phyloP scores from a whole-genome alignment of 2,329 filamentous ascomycete genomes.

The Ceratocystis papillata region DNA sequence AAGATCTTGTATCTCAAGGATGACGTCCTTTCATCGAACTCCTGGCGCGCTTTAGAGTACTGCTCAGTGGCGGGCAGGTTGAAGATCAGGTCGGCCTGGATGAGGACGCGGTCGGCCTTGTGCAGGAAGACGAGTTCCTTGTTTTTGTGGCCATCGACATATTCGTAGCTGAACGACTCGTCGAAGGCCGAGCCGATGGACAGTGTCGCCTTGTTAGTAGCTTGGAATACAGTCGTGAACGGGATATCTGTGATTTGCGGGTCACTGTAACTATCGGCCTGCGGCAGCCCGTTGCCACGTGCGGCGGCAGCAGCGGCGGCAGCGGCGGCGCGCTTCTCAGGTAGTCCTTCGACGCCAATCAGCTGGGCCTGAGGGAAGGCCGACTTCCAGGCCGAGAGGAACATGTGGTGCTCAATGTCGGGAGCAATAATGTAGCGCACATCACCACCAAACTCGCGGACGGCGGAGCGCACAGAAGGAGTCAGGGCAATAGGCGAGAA shows the following conservation, averaged over 20 bases:
- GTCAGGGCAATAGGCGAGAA: slow-evolving; percentile 89
- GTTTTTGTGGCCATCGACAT: slow-evolving; percentile 67
- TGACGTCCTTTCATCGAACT: background rate
- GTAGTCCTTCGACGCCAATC: slow-evolving; percentile 71
- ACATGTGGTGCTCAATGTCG: slow-evolving; percentile 92
- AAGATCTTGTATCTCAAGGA: slow-evolving; percentile 37
- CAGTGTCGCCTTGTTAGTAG: slow-evolving; percentile 41
- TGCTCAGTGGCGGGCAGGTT: slow-evolving; percentile 83
- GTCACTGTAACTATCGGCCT: slow-evolving; percentile 26
- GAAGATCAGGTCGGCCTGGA: slow-evolving; percentile 85
- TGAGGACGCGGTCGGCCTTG: slow-evolving; percentile 64
- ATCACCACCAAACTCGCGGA: slow-evolving; percentile 53
- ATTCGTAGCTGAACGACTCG: slow-evolving; percentile 74
- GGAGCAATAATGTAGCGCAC: slow-evolving; percentile 78
- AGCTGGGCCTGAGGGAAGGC: slow-evolving; percentile 70
- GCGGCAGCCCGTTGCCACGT: slow-evolving; percentile 38
- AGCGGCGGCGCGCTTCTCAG: slow-evolving; percentile 61
- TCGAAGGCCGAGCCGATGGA: slow-evolving; percentile 69
- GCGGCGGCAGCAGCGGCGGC: slow-evolving; percentile 24
- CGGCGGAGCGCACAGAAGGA: slow-evolving; percentile 54
- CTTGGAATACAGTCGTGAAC: slow-evolving; percentile 59
- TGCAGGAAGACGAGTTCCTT: slow-evolving; percentile 83
- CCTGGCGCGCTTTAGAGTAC: slow-evolving; percentile 46
- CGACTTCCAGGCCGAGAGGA: slow-evolving; percentile 71
- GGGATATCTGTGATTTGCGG: slow-evolving; percentile 37